These are phyloP conservation scores for Actinomortierella wolfii DNA, from an alignment of 371 early-diverging fungal species.

Conservation along the genomic window DNA sequence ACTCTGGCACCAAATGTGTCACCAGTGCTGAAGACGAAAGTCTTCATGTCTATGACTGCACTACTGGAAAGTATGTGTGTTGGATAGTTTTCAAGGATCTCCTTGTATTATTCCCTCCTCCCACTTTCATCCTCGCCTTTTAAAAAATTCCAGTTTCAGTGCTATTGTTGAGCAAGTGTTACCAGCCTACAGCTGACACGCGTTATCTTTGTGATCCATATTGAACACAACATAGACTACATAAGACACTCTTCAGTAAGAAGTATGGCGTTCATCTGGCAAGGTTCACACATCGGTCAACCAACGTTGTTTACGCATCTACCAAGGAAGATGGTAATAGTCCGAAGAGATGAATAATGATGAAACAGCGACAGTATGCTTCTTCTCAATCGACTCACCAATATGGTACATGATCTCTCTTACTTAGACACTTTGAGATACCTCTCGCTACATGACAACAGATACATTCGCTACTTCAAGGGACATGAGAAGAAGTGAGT, in stretches of 20 bases:
- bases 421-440: conserved; percentile 86
- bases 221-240: conserved; percentile 57
- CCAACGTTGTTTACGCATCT: conserved; percentile 84
- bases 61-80: conserved; percentile 71
- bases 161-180: too few relatives aligned
- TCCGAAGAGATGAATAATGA: neutral
- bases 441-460: conserved; percentile 90
- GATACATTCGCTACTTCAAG: conserved; percentile 88
- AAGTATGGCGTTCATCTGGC: conserved; percentile 88
- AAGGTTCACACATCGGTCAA: conserved; percentile 80
- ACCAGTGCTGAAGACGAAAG: conserved; percentile 84
- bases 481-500: conserved; percentile 80
- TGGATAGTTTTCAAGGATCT: neutral
- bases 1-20: conserved; percentile 70
- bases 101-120: conserved; percentile 1
- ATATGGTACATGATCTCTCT: neutral
- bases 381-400: neutral
- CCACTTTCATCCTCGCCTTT: too few relatives aligned
- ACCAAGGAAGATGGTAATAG: conserved; percentile 88
- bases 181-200: too few relatives aligned
- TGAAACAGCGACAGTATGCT: neutral
- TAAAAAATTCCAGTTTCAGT: too few relatives aligned
- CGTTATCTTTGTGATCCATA: too few relatives aligned
- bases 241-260: conserved; percentile 71
- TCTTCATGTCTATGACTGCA: conserved; percentile 78